Conservation (phyloP, 1,284 basidiomycete species). For the Neonothopanus nambi region DNA sequence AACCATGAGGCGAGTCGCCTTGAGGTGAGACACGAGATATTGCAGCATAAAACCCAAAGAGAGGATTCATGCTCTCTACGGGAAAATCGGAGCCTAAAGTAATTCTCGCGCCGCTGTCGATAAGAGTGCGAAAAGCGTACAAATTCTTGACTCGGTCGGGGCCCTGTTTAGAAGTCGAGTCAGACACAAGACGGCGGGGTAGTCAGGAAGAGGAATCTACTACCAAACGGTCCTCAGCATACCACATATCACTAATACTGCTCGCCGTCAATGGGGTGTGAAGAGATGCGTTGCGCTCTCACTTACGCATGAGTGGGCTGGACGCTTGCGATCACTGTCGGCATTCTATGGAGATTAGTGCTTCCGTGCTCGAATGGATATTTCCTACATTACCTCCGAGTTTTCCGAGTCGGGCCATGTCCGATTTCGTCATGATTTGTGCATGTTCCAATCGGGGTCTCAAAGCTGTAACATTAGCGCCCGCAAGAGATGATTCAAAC, state of each 20-base stretch:
- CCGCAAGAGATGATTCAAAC: constrained; percentile 68
- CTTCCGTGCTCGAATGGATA: constrained; percentile 12
- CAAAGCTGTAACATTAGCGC: constrained; percentile 59
- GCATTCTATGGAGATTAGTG: constrained; percentile 6
- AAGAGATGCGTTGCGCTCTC: neutral
- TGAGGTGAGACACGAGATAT: constrained; percentile 73
- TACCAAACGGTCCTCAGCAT: constrained; percentile 79
- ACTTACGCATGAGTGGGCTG: constrained; percentile 89
- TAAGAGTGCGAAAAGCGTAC: constrained; percentile 81
- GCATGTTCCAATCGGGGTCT: constrained; percentile 89
- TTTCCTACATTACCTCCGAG: constrained; percentile 60
- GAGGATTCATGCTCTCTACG: constrained; percentile 79
- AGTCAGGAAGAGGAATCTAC: constrained; percentile 21
- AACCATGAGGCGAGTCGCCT: constrained; percentile 81
- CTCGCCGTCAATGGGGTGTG: neutral
- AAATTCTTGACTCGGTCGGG: constrained; percentile 81
- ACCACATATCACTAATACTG: constrained; percentile 88
- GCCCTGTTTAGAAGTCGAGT: constrained; percentile 46
- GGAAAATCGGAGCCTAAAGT: constrained; percentile 89
- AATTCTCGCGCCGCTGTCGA: constrained; percentile 62
- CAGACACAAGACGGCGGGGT: constrained; percentile 2
- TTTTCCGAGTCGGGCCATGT: constrained; percentile 73
- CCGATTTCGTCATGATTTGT: constrained; percentile 75
- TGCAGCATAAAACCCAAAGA: constrained; percentile 83
- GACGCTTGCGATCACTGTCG: constrained; percentile 70